phyloP scores from a whole-genome alignment of 768 basidiomycete species.

The Albatrellus ellisii region DNA sequence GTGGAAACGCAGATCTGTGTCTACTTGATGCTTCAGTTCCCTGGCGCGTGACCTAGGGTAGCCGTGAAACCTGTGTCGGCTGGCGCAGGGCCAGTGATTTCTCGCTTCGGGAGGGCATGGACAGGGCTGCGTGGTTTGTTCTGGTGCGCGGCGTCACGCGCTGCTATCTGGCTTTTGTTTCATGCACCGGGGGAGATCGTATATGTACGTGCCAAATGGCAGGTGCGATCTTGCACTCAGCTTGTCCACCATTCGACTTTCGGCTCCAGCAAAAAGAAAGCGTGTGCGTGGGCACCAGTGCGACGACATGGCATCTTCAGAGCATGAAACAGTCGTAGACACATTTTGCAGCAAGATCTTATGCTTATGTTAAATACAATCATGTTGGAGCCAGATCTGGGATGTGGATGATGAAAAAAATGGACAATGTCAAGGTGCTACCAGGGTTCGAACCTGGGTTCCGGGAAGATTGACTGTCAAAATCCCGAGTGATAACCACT shows the following conservation, averaged over 20 bases:
- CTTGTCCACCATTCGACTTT: not conserved
- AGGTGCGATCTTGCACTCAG: too few relatives aligned
- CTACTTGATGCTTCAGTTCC: too few relatives aligned
- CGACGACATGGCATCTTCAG: not conserved
- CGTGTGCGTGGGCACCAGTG: not conserved
- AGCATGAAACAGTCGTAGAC: not conserved
- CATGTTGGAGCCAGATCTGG: not conserved
- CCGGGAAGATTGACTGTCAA: conserved; percentile 10
- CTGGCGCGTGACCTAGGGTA: too few relatives aligned
- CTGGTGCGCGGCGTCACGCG: too few relatives aligned
- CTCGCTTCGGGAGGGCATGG: too few relatives aligned
- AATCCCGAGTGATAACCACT: conserved; percentile 15
- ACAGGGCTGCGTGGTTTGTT: too few relatives aligned
- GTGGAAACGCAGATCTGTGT: too few relatives aligned
- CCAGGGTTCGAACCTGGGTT: conserved; percentile 16
- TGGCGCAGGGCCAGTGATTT: too few relatives aligned
- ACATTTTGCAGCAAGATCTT: not conserved
- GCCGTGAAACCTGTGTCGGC: too few relatives aligned
- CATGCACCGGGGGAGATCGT: too few relatives aligned
- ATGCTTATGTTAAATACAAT: not conserved
- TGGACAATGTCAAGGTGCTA: conserved; percentile 2
- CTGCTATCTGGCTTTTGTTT: too few relatives aligned
- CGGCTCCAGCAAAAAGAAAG: not conserved
- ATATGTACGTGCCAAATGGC: too few relatives aligned
- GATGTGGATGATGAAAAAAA: not conserved